Conservation (phyloP, 1,139 yeast genomes). For the Scheffersomyces segobiensis region DNA sequence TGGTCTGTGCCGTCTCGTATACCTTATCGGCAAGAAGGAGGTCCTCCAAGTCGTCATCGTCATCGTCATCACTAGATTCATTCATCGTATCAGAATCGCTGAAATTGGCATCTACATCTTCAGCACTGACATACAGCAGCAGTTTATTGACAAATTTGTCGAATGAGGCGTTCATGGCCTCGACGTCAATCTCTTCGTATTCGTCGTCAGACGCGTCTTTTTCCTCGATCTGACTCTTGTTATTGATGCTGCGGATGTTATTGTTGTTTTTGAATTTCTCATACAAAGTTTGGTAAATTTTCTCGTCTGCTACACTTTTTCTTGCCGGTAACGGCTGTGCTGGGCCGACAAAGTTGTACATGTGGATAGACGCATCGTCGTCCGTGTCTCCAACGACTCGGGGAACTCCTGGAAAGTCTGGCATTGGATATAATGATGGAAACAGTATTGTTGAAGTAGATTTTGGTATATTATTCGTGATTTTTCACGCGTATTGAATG, state of each 20-base stretch:
- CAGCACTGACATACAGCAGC: slow-evolving; percentile 5
- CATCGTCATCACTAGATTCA: slow-evolving; percentile 9
- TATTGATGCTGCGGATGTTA: background rate
- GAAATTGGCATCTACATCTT: slow-evolving; percentile 7
- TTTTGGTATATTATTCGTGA: background rate
- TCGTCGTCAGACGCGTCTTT: slow-evolving; percentile 6
- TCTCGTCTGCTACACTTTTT: slow-evolving; percentile 11
- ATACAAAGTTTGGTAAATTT: slow-evolving; percentile 15
- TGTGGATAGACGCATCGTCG: slow-evolving; percentile 46
- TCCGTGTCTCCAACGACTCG: slow-evolving; percentile 42
- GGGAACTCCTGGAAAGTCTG: slow-evolving; percentile 39
- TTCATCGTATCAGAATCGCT: slow-evolving; percentile 11
- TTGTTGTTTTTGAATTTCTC: slow-evolving; percentile 1
- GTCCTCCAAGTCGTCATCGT: slow-evolving; percentile 1
- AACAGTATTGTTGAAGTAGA: background rate
- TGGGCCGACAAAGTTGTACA: slow-evolving; percentile 39
- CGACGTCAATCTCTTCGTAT: slow-evolving; percentile 4
- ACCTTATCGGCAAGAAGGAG: background rate
- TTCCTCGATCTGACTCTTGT: background rate
- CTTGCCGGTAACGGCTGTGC: slow-evolving; percentile 32
- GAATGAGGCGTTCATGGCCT: background rate
- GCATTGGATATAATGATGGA: slow-evolving; percentile 15
- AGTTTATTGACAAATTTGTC: background rate
- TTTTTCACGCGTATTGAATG: background rate
- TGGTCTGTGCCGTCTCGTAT: background rate